Conservation (phyloP, 2,329 filamentous ascomycete species). For the Boeremia exigua region DNA sequence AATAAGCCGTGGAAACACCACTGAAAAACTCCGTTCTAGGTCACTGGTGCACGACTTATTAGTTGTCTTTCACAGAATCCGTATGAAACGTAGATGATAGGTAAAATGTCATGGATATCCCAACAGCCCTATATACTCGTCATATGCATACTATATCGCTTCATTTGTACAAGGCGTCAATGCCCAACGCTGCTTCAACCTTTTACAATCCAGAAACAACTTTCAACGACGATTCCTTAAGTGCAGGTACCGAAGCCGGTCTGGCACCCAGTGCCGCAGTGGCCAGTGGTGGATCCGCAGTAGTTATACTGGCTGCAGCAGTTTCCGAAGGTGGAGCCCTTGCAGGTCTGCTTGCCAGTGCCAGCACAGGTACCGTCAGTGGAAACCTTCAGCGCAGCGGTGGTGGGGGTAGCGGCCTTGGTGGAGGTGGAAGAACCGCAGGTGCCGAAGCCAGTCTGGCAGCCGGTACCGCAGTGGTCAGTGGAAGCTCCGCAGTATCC, state of each 20-base stretch:
- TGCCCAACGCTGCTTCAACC: conserved; percentile 15
- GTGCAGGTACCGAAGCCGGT: conserved; percentile 40
- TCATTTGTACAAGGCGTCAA: conserved; percentile 16
- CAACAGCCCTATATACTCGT: conserved; percentile 9
- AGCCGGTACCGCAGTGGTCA: conserved; percentile 40
- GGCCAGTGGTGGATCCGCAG: conserved; percentile 43
- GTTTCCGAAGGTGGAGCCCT: conserved; percentile 52
- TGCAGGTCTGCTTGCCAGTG: conserved; percentile 50
- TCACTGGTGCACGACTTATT: too few species aligned
- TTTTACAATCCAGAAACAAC: conserved; percentile 6
- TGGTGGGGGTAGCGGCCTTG: conserved; percentile 17
- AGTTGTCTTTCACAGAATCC: too few species aligned
- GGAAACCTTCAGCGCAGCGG: conserved; percentile 40
- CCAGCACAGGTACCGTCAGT: conserved; percentile 53
- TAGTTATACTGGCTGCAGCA: conserved; percentile 54
- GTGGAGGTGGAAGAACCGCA: conserved; percentile 27
- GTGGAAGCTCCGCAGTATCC: conserved; percentile 48
- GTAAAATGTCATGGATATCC: conserved; percentile 1
- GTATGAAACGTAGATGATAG: too few species aligned
- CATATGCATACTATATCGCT: conserved; percentile 1
- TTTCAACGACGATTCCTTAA: neutral
- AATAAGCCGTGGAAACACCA: too few species aligned
- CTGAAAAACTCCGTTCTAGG: too few species aligned
- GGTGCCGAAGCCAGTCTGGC: conserved; percentile 42
- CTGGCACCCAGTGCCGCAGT: conserved; percentile 44